Evolutionary conservation across 805 yeast species (phyloP), one percentile per base, ranked within the genome.

Genomic region (Zygoascus flipseniorum): DNA sequence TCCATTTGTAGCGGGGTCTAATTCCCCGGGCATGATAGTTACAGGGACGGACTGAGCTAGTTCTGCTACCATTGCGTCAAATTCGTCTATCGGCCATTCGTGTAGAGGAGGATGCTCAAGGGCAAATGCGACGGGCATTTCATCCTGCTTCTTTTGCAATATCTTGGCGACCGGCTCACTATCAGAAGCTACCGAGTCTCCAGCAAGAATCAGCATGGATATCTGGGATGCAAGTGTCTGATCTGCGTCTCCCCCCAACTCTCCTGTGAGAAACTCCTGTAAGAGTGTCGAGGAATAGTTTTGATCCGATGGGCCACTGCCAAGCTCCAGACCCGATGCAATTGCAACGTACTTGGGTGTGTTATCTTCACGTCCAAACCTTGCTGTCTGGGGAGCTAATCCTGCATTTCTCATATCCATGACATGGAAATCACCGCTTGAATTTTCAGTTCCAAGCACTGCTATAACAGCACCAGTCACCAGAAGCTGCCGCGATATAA

Each of bases 391-490:
- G 0, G 81, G 80, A 1, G 86, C 74, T 16, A 78, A 67, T 11
- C 76, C 75, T 0, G 98, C 96, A 60, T 81, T 85, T 1, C 79
- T 79, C 1, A 90, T 73, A 63, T 90, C 98, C 60, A 87, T 79
- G 5, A 88, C 87, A 55, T 85, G 86, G 67, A 93, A 90, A 1
- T 83, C 74, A 2, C 98, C 98, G 0, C 89, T 82, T 47, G 78
- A 81, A 8, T 85, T 76, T 65, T 90, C 97, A 71, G 87, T 82
- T 0, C 99, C 99, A 10, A 89, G 66, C 0, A 89, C 78, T 0
- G 92, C 98, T 8, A 89, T 80, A 0, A 90, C 84, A n/a, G 82
- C 77, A 3, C 99, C 99, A 0, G 97, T 93, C 0, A 90, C 95
- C 26, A 92, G 72, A 2, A 84, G 77, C 19, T 54, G 51, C 8